Base-by-base conservation (phyloP, 1,284 basidiomycete genomes). In the Cutaneotrichosporon sp. region DNA sequence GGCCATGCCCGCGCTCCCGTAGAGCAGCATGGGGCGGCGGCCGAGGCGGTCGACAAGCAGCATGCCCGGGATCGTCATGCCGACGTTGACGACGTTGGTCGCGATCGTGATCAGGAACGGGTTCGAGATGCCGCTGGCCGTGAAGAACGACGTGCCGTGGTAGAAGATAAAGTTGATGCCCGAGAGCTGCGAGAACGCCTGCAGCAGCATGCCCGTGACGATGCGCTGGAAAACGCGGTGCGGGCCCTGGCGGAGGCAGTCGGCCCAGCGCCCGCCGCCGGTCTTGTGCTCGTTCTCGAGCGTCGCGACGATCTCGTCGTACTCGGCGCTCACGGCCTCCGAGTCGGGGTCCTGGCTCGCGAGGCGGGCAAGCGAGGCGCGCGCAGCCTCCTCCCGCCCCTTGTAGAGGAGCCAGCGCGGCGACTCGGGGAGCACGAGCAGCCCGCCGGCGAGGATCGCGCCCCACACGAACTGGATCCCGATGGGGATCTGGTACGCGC, bases 321-420 rank as follows among this genome's bases (percentile, higher is more conserved):
- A 79, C 62, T 82, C 81, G 25, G 16, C 18, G 27, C 27, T 31
- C 25, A 50, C 47, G 22, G 64, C 70, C 50, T 38, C 31, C 20
- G 56, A 56, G 18, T 46, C 33, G 22, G 25, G 77, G 71, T 66
- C 81, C 75, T 52, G 71, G 20, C 27, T 18, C 0, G 53, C 74
- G 27, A 56, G 54, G 16, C 25, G 16, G 27, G 47, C 66, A 13
- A 77, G 63, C 54, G 70, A 70, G 0, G 61, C 66, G 25, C 70
- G 58, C 0, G 78, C 78, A 51, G 76, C 69, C 20, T 75, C 69
- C 14, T 73, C 68, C 2, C 67, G 61, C 0, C 77, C 77, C 43
- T 73, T 73, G n/a, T 69, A 69, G 60, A 76, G 71, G 49, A 80
- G 71, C 73, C 68, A 79, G 11, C 86, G 82, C 2, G 86, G 86